Percentiles rank a stretch among this genome's conserved stretches.
phyloP scores from a whole-genome alignment of 169 alveolate species.

The Cytauxzoon felis region DNA sequence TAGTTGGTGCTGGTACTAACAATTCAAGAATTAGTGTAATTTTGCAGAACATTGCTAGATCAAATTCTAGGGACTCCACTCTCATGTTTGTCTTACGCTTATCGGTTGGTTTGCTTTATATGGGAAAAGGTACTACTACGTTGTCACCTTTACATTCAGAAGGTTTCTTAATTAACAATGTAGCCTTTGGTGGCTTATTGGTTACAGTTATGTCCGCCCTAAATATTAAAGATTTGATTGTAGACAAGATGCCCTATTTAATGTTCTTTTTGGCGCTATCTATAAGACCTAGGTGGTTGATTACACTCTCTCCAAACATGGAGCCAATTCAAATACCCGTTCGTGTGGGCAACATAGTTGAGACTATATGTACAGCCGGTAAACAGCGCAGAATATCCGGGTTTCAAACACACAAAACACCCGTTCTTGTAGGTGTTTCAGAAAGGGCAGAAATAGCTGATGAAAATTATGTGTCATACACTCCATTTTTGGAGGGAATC shows the following conservation, averaged over 20 bases:
- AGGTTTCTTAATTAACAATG: conserved; percentile 88
- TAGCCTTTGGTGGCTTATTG: conserved; percentile 91
- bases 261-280: conserved; percentile 91
- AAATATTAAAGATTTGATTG: conserved; percentile 81
- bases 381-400: conserved; percentile 96
- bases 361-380: conserved; percentile 97
- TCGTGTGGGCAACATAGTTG: conserved; percentile 89
- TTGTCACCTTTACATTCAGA: conserved; percentile 94
- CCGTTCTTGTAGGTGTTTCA: conserved; percentile 89
- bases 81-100: conserved; percentile 93
- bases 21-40: conserved; percentile 93
- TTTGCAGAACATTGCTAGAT: conserved; percentile 93
- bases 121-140: conserved; percentile 96
- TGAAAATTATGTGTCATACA: conserved; percentile 64
- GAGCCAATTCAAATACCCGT: conserved; percentile 85
- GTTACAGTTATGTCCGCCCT: conserved; percentile 87
- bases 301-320: conserved; percentile 84
- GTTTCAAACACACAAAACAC: conserved; percentile 98
- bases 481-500: conserved; percentile 55
- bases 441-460: conserved; percentile 92
- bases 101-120: conserved; percentile 88
- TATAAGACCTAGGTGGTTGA: conserved; percentile 83
- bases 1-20: conserved; percentile 93
- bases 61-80: conserved; percentile 88
- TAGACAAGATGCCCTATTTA: conserved; percentile 86